These are phyloP conservation scores for Pseudoscleropodium purum DNA, from an alignment of 225 moss, liverwort and hornwort genomes.

Conservation along the genomic window DNA sequence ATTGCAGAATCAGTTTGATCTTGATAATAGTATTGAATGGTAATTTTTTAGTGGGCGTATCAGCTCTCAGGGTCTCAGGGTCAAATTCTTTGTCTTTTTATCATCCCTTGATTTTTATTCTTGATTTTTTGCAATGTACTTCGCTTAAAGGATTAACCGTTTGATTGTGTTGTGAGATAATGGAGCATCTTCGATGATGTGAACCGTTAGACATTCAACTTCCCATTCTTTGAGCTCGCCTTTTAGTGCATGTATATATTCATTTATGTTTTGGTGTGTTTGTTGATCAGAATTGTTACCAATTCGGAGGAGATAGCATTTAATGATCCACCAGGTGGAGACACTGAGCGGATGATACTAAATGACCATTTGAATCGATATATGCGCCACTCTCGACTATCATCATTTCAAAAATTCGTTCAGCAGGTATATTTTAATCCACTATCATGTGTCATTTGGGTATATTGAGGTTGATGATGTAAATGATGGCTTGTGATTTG, in stretches of 20 bases:
- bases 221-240: background rate
- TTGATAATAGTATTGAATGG: background rate
- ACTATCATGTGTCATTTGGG: background rate
- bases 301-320: constrained; percentile 56
- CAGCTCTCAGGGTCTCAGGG: background rate
- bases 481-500: background rate
- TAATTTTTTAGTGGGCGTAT: background rate
- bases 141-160: background rate
- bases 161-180: background rate
- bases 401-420: constrained; percentile 48
- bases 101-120: background rate
- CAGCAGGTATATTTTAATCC: constrained; percentile 27
- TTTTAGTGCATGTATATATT: background rate
- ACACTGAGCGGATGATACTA: constrained; percentile 47
- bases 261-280: background rate
- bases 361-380: constrained; percentile 49
- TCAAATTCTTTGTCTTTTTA: background rate
- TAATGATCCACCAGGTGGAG: constrained; percentile 61
- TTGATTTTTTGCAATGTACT: background rate
- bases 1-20: background rate
- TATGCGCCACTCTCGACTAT: constrained; percentile 46
- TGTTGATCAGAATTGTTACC: constrained; percentile 32
- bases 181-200: background rate
- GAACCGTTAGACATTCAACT: background rate
- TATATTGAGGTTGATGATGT: background rate